These are phyloP conservation scores for Eucalyptus cladocalyx DNA, from an alignment of 345 rosid species.

Conservation along the genomic window DNA sequence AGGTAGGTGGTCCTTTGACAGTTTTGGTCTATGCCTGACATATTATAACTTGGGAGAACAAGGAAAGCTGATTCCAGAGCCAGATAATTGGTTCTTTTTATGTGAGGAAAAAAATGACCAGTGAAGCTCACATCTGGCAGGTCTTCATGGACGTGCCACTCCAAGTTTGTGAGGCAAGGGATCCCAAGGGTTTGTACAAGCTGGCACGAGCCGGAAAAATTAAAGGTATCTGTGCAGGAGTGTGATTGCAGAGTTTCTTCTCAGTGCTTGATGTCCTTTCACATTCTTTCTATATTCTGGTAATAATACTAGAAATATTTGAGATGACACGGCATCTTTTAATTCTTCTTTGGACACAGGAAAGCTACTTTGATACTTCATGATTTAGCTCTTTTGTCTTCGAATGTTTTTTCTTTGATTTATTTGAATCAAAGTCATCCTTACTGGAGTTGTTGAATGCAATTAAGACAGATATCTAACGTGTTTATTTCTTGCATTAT, in stretches of 20 bases:
- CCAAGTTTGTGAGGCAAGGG: slow-evolving; percentile 65
- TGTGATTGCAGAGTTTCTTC: not conserved
- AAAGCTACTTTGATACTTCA: not conserved
- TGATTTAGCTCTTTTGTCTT: not conserved
- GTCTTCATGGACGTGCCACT: slow-evolving; percentile 75
- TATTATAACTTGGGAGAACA: not conserved
- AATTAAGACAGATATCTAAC: not conserved
- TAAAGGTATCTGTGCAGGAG: slow-evolving; percentile 28
- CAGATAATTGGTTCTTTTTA: not conserved
- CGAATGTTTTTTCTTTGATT: not conserved
- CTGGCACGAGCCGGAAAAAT: slow-evolving; percentile 87
- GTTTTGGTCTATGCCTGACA: not conserved
- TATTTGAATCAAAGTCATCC: not conserved
- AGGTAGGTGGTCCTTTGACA: slow-evolving; percentile 26
- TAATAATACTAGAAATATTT: not conserved
- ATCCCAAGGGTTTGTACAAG: slow-evolving; percentile 84
- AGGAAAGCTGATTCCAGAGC: not conserved
- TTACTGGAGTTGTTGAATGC: not conserved
- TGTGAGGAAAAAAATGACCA: not conserved
- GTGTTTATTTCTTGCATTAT: not conserved
- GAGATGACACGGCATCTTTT: not conserved
- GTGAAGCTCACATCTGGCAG: slow-evolving; percentile 6
- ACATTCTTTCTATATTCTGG: not conserved
- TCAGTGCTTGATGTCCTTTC: not conserved
- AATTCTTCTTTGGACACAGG: not conserved